Conservation (phyloP, 148 eudicot species). For the Mesembryanthemum crystallinum region DNA sequence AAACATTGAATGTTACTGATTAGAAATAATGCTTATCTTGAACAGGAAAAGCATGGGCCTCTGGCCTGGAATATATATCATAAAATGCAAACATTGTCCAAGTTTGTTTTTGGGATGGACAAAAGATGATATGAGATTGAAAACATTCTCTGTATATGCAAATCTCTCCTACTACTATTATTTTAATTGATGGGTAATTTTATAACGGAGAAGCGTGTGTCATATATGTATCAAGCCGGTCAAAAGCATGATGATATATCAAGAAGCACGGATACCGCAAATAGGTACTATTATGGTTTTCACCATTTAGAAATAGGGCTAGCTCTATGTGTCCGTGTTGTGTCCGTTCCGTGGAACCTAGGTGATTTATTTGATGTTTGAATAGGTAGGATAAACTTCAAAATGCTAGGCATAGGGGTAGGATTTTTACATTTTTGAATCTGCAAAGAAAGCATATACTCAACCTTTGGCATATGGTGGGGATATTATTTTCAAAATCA, state of each 20-base stretch:
- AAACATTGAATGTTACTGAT: constrained; percentile 4
- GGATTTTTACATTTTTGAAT: background rate
- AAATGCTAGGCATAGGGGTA: too few relatives aligned
- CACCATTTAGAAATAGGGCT: too few relatives aligned
- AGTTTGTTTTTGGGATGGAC: background rate
- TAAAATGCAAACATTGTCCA: background rate
- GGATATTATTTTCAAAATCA: background rate
- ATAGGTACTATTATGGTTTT: too few relatives aligned
- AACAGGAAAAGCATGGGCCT: background rate
- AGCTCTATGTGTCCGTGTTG: too few relatives aligned
- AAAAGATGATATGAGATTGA: background rate
- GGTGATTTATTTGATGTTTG: background rate
- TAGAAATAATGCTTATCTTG: background rate
- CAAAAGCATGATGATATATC: background rate
- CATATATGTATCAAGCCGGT: background rate
- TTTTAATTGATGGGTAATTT: background rate
- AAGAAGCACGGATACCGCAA: too few relatives aligned
- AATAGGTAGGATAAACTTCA: too few relatives aligned
- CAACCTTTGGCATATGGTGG: background rate
- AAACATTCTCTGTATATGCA: background rate
- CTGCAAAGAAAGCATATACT: background rate
- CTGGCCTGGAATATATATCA: background rate
- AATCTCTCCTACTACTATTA: background rate
- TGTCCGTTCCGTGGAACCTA: too few relatives aligned
- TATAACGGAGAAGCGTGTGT: background rate